Conservation (phyloP, 2,329 filamentous ascomycete genomes). For the Alternaria burnsii region DNA sequence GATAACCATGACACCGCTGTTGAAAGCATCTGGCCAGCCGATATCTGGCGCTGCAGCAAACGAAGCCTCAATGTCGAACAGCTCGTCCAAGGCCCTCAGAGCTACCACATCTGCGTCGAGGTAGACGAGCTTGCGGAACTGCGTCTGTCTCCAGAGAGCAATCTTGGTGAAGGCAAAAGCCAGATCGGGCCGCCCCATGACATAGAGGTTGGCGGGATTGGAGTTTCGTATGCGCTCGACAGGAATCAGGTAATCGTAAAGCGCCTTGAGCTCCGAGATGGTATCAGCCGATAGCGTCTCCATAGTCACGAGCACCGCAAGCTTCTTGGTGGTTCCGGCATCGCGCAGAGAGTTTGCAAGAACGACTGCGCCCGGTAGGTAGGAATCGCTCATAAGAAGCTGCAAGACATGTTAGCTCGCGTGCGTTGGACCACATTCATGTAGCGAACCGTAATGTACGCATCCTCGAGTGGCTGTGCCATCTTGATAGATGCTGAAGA, state of each 20-base stretch:
- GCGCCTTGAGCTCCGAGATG: slow-evolving; percentile 78
- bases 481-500: slow-evolving; percentile 29
- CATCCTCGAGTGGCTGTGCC: slow-evolving; percentile 60
- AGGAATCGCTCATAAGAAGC: slow-evolving; percentile 91
- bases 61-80: slow-evolving; percentile 72
- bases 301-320: slow-evolving; percentile 83
- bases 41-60: slow-evolving; percentile 88
- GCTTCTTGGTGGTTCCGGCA: slow-evolving; percentile 83
- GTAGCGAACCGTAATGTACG: slow-evolving; percentile 70
- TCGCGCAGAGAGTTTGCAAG: slow-evolving; percentile 94
- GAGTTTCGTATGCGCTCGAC: slow-evolving; percentile 81
- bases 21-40: slow-evolving; percentile 98
- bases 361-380: slow-evolving; percentile 92
- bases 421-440: slow-evolving; percentile 23
- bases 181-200: slow-evolving; percentile 92
- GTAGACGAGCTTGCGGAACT: slow-evolving; percentile 93
- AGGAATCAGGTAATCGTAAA: slow-evolving; percentile 90
- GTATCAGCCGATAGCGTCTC: slow-evolving; percentile 80
- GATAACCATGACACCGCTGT: slow-evolving; percentile 95
- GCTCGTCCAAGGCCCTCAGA: slow-evolving; percentile 88
- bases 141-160: slow-evolving; percentile 87
- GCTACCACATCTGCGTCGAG: slow-evolving; percentile 95
- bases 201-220: slow-evolving; percentile 80
- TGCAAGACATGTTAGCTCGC: slow-evolving; percentile 55
- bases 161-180: slow-evolving; percentile 97